Conservation (phyloP, 1,284 basidiomycete genomes). For the Trichosporon asahii region DNA sequence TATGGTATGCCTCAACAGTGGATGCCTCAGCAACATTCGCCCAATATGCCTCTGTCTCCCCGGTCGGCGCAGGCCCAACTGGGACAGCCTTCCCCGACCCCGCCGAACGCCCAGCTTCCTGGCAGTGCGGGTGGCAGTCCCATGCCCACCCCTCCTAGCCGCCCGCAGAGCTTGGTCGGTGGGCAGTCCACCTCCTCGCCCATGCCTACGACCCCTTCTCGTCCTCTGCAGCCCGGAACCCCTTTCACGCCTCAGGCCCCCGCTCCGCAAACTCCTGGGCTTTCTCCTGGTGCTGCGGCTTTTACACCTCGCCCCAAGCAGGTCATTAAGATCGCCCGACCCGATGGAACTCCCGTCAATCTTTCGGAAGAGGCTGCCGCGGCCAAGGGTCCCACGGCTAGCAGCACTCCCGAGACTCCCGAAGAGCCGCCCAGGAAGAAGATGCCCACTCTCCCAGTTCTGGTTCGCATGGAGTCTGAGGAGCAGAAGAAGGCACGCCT, state of each 20-base stretch:
- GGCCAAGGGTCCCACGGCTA: constrained; percentile 30
- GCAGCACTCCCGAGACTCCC: constrained; percentile 29
- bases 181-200: constrained; percentile 31
- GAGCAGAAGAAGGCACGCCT: constrained; percentile 53
- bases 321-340: constrained; percentile 48
- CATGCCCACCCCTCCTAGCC: constrained; percentile 39
- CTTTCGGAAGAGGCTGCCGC: constrained; percentile 40
- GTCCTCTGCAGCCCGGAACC: constrained; percentile 26
- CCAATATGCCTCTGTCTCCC: constrained; percentile 39
- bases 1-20: constrained; percentile 9
- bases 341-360: constrained; percentile 47
- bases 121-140: constrained; percentile 37
- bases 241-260: constrained; percentile 31
- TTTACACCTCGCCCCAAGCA: constrained; percentile 42
- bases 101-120: constrained; percentile 30
- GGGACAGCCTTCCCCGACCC: constrained; percentile 34
- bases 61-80: constrained; percentile 32
- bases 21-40: constrained; percentile 29
- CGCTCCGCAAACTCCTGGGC: constrained; percentile 18
- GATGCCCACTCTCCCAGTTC: constrained; percentile 37
- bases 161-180: constrained; percentile 36
- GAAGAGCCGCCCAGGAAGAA: constrained; percentile 37
- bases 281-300: constrained; percentile 38
- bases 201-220: constrained; percentile 38
- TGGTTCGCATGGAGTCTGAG: constrained; percentile 56